Base-by-base conservation (phyloP, 306 rosid genomes). In the Comarum palustre region DNA sequence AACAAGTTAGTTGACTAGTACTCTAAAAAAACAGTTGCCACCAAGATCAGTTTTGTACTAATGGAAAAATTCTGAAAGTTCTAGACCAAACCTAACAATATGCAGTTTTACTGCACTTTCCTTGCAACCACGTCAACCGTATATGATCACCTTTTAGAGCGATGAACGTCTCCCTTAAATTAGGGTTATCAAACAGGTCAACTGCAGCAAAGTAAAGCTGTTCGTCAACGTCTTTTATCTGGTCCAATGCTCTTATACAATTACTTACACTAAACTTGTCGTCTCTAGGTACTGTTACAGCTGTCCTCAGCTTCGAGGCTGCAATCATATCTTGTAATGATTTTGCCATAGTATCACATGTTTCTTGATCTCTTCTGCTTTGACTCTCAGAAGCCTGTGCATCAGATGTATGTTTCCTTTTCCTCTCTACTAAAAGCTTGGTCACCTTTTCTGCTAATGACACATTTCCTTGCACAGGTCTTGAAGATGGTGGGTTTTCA, bases 241-340 rank as follows among this genome's bases (percentile, higher is more conserved):
- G 91, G 72, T 92, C 96, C 79, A 92, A 75, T 48, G 87, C 89
- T 78, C 77, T 84, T 8, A 92, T 90, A 80, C 95, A 92, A 76
- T 87, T 87, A 64, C 90, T n/a, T n/a, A n/a, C n/a, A n/a, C n/a
- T n/a, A n/a, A n/a, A n/a, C n/a, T 70, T 88, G 73, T 90, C 82
- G 39, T 87, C 90, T 13, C 42, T 77, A 11, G 74, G 82, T 24
- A 58, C 69, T 38, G 81, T 45, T 17, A 67, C 79, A 24, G 62
- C 87, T 1, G 80, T 61, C 84, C 88, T 83, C 69, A 73, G 62
- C 78, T 85, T 86, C 11, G 90, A 90, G 57, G 86, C 89, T 62
- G 88, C 81, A 73, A 90, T 77, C 96, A 90, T 90, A 46, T 88
- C 90, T 17, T 82, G 68, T 86, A 87, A 58, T 39, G 96, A 88